phyloP scores from a whole-genome alignment of 1,284 basidiomycete genomes.

The Ceratobasidium sp. region DNA sequence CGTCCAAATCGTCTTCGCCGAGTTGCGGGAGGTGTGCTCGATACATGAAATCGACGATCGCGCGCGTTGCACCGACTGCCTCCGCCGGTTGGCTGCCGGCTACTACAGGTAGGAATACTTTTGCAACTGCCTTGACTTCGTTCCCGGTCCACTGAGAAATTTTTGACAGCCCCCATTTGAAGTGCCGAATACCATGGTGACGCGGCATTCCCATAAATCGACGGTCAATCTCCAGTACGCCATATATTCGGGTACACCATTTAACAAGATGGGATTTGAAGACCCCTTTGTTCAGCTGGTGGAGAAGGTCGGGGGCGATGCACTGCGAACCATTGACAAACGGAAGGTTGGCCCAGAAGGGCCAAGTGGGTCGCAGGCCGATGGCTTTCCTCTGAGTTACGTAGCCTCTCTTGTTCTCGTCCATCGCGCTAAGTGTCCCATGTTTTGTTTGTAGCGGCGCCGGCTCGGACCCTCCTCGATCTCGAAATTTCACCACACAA shows the following conservation, averaged over 20 bases:
- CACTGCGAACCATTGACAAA: conserved; percentile 44
- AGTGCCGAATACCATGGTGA: conserved; percentile 32
- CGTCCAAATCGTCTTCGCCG: conserved; percentile 24
- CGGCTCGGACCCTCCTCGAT: no score
- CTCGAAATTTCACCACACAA: not conserved
- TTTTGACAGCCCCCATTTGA: conserved; percentile 29
- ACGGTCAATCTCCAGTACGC: conserved; percentile 42
- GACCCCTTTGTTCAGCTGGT: conserved; percentile 51
- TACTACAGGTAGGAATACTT: conserved; percentile 18
- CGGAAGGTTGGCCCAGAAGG: conserved; percentile 52
- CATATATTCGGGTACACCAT: conserved; percentile 44
- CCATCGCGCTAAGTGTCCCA: not conserved
- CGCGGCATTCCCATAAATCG: conserved; percentile 25
- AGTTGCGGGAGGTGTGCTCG: conserved; percentile 11
- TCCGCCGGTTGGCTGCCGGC: not conserved
- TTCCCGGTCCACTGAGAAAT: conserved; percentile 46
- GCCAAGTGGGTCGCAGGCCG: conserved; percentile 34
- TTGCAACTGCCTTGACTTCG: conserved; percentile 44
- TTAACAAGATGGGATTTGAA: conserved; percentile 52
- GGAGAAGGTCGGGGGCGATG: conserved; percentile 50
- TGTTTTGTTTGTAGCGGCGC: not conserved
- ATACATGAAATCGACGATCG: conserved; percentile 58
- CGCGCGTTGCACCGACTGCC: conserved; percentile 18
- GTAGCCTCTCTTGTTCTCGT: conserved; percentile 7
- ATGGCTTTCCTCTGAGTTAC: not conserved